Evolutionary conservation across 371 early-diverging fungal species (phyloP).

Genomic region (Dichotomocladium elegans): DNA sequence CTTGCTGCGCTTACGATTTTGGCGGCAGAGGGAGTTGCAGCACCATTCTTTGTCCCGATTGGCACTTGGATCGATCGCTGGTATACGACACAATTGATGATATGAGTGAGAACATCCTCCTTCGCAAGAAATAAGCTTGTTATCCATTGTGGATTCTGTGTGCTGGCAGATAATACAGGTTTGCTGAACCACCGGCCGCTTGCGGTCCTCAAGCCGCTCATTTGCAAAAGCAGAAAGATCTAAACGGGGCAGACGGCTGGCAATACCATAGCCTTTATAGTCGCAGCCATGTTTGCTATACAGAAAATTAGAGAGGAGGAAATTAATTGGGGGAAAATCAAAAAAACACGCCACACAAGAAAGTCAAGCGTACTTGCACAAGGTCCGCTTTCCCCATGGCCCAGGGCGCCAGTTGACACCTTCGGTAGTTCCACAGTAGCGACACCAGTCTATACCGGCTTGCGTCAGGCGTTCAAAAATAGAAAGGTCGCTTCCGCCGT

Average conservation of each 20-base stretch:
- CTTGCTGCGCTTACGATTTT: conserved; percentile 16
- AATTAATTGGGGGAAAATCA: not conserved
- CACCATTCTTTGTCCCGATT: conserved; percentile 15
- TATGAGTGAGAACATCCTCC: conserved; percentile 36
- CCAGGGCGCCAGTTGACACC: conserved; percentile 76
- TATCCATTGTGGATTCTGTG: conserved; percentile 11
- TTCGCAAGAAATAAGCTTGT: conserved; percentile 22
- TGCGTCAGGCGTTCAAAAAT: conserved; percentile 42
- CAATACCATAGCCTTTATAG: conserved; percentile 39
- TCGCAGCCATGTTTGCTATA: conserved; percentile 43
- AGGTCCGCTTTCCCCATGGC: conserved; percentile 74
- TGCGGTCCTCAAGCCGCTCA: conserved; percentile 28
- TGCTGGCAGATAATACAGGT: conserved; percentile 29
- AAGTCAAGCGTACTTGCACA: conserved; percentile 59
- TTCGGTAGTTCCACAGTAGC: conserved; percentile 75
- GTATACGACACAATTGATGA: conserved; percentile 16
- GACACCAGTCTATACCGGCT: conserved; percentile 62
- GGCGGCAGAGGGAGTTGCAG: conserved; percentile 19
- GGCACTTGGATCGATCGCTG: not conserved
- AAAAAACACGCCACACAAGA: not conserved
- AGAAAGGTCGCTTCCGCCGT: conserved; percentile 2
- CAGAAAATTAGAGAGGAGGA: too few species aligned
- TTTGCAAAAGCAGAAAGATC: conserved; percentile 30
- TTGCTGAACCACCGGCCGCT: conserved; percentile 30
- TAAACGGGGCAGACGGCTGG: conserved; percentile 30